A percentile compares a stretch with the other conserved stretches of the same genome.
These are phyloP conservation scores for Fragosphaeria purpurea DNA, from an alignment of 2,329 filamentous ascomycete genomes.

Conservation along the genomic window DNA sequence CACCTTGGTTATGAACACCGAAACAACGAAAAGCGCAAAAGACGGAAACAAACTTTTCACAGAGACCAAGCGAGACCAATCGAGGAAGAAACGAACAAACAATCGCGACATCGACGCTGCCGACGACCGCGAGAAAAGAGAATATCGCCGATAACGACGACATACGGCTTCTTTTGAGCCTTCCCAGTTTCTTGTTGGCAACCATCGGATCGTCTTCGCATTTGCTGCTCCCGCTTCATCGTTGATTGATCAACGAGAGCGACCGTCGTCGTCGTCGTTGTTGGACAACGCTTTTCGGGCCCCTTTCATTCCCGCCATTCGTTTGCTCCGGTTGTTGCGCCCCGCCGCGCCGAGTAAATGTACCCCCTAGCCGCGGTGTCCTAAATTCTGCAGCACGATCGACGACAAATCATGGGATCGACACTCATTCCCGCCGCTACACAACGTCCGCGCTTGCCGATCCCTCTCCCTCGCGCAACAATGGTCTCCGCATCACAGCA, in stretches of 20 bases:
- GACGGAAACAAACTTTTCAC: neutral
- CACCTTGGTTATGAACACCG: neutral
- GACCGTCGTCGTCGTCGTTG: too few relatives aligned
- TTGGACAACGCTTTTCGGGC: neutral
- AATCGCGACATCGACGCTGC: neutral
- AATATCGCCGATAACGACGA: neutral
- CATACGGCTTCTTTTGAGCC: neutral
- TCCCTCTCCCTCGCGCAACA: neutral
- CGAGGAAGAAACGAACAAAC: neutral
- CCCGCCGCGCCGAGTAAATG: conserved; percentile 1
- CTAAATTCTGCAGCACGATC: conserved; percentile 1
- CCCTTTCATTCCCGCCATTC: neutral
- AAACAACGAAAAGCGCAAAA: neutral
- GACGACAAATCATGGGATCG: conserved; percentile 5
- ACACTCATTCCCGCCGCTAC: conserved; percentile 6
- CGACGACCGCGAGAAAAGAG: neutral
- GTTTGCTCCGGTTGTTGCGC: too few relatives aligned
- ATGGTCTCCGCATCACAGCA: conserved; percentile 8
- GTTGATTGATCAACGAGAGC: too few relatives aligned
- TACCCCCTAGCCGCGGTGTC: neutral
- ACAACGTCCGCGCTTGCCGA: conserved; percentile 2
- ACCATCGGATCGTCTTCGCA: too few relatives aligned
- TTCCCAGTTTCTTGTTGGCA: too few relatives aligned
- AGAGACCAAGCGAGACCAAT: neutral
- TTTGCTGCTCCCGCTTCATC: too few relatives aligned